Evolutionary conservation across 768 basidiomycete genomes (phyloP), one percentile per base, ranked within the genome.

Genomic region (Dioszegia hungarica): DNA sequence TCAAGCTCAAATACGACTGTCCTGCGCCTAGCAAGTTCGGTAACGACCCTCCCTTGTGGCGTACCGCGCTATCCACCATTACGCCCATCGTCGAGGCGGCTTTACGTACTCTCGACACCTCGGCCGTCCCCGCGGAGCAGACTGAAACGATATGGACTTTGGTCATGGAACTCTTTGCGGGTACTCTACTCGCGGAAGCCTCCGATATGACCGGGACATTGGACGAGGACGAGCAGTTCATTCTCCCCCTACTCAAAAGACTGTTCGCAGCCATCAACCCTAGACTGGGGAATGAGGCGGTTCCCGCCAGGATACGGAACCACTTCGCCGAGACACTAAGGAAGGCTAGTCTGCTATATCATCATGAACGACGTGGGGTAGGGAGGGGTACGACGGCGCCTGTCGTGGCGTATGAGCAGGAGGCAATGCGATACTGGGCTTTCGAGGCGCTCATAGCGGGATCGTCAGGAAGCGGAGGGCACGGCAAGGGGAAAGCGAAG

Each of bases 1-100:
- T 97, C 72, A 91, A 92, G 69, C 79, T 98, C 61, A 93, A 93
- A 76, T 94, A 97, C 62, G 90, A 94, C 33, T 95, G 93, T 73
- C 93, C 94, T 0, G 78, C 88, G 0, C 83, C 94, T 0, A 90
- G 87, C 37, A 91, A 86, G 70, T 90, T 84, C 69, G 90, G 89
- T 2, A 86, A 89, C 52, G 94, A 93, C 67, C 78, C 76, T 20
- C 91, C 93, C 0, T 78, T 99, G 2, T 98, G 94, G 94, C 93
- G 92, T 78, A 92, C 90, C 0, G 61, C 64, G 0, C 60, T 61
- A 54, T 47, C 34, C 6, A 58, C 51, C 3, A 41, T 60, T 62
- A 79, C 82, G 1, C 60, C 72, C 24, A 82, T 81, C 54, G 77
- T 90, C 48, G 77, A 82, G 57, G 61, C 61, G 3, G 72, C 87